A percentile compares a stretch with the other conserved stretches of the same genome.
Conservation (phyloP, 2,329 filamentous ascomycete species). For the Aphanoascus verrucosus region DNA sequence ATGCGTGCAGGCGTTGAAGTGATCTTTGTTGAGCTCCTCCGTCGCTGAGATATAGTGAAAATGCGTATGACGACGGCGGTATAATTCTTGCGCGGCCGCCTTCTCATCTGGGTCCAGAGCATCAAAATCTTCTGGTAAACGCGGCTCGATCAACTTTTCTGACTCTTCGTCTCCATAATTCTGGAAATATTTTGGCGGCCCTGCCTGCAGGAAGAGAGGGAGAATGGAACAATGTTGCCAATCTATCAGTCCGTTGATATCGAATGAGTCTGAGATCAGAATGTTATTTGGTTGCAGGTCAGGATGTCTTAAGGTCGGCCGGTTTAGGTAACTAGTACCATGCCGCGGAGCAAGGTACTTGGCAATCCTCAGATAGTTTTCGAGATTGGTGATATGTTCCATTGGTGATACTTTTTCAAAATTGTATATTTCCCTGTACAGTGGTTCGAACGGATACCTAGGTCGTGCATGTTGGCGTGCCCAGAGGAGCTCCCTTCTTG, state of each 20-base stretch:
- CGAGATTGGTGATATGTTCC: slow-evolving; percentile 15
- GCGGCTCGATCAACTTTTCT: slow-evolving; percentile 18
- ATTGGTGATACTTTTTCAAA: slow-evolving; percentile 15
- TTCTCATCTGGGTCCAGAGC: slow-evolving; percentile 12
- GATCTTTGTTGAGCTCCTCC: neutral
- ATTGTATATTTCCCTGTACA: slow-evolving; percentile 17
- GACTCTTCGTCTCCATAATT: slow-evolving; percentile 22
- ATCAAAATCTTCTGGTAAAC: slow-evolving; percentile 17
- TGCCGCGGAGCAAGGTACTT: neutral
- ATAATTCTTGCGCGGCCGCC: slow-evolving; percentile 14
- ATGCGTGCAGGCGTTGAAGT: slow-evolving; percentile 6
- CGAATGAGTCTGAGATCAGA: slow-evolving; percentile 26
- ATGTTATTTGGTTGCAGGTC: slow-evolving; percentile 34
- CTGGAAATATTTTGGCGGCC: slow-evolving; percentile 19
- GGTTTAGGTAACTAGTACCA: neutral
- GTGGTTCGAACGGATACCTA: slow-evolving; percentile 17
- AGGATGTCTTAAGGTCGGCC: slow-evolving; percentile 24
- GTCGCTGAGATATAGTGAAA: slow-evolving; percentile 2
- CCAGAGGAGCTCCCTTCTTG: slow-evolving; percentile 17
- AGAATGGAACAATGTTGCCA: slow-evolving; percentile 31
- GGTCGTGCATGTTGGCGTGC: slow-evolving; percentile 14
- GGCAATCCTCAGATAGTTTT: slow-evolving; percentile 9
- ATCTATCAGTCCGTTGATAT: slow-evolving; percentile 30
- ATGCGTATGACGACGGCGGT: slow-evolving; percentile 7
- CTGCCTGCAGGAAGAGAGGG: slow-evolving; percentile 21